phyloP scores from a whole-genome alignment of 179 eudicot species.

The Amaranthus tricolor region DNA sequence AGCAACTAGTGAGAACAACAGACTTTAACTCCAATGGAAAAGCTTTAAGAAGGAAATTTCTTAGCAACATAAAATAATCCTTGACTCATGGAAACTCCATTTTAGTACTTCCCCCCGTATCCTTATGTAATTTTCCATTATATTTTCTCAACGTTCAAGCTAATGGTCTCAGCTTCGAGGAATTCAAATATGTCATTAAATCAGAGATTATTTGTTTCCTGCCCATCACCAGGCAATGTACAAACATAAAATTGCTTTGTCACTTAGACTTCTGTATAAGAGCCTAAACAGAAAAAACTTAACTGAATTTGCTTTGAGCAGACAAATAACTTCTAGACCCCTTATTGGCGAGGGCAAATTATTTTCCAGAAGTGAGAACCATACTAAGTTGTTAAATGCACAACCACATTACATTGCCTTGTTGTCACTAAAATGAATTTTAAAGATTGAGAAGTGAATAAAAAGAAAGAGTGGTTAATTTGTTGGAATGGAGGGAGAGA shows the following conservation, averaged over 20 bases:
- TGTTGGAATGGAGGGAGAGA: not conserved
- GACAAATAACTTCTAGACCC: not conserved
- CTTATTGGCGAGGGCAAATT: not conserved
- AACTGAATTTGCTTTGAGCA: not conserved
- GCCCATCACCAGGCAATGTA: not conserved
- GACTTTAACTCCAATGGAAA: not conserved
- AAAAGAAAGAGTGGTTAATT: not conserved
- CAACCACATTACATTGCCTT: not conserved
- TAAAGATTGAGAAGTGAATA: not conserved
- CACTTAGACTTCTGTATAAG: not conserved
- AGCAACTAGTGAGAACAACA: not conserved
- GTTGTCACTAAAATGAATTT: not conserved
- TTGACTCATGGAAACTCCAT: not conserved
- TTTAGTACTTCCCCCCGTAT: not conserved
- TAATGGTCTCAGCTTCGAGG: slow-evolving; percentile 1
- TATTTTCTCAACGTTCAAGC: not conserved
- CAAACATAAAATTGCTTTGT: not conserved
- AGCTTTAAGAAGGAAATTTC: not conserved
- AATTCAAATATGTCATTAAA: not conserved
- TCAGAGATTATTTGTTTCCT: not conserved
- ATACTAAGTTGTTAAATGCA: not conserved
- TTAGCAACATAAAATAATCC: slow-evolving; percentile 3
- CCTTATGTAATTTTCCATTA: not conserved
- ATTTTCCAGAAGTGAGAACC: not conserved
- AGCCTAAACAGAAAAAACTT: not conserved